A percentile compares a stretch with the other conserved stretches of the same genome.
phyloP scores from a whole-genome alignment of 225 moss, liverwort and hornwort species.

The Marchantia polymorpha region DNA sequence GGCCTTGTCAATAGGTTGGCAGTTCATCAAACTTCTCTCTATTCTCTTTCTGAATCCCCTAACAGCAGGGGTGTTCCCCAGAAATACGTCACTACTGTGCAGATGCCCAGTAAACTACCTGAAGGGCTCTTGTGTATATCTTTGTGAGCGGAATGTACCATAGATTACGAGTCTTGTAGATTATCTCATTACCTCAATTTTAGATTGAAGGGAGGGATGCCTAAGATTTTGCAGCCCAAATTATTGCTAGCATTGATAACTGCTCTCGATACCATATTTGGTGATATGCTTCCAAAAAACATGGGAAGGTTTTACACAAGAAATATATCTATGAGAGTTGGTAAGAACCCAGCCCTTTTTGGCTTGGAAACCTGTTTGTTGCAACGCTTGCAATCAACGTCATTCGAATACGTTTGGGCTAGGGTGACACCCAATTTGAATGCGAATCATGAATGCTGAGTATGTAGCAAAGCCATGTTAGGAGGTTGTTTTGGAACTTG shows the following conservation, averaged over 20 bases:
- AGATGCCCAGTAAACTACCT: slow-evolving; percentile 66
- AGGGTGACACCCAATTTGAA: no score
- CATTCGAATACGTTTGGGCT: no score
- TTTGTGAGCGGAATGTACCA: slow-evolving; percentile 42
- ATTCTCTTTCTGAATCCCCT: slow-evolving; percentile 48
- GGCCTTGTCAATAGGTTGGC: slow-evolving; percentile 76
- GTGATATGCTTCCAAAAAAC: not conserved
- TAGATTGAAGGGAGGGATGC: not conserved
- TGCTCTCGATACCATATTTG: not conserved
- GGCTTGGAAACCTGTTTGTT: no score
- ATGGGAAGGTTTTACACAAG: not conserved
- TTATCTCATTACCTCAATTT: not conserved
- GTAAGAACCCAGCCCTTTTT: not conserved
- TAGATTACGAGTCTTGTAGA: slow-evolving; percentile 36
- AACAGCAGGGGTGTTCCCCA: slow-evolving; percentile 61
- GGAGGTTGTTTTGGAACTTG: no score
- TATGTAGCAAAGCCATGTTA: no score
- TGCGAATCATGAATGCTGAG: no score
- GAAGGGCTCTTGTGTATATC: slow-evolving; percentile 68
- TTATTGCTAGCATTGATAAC: slow-evolving; percentile 6
- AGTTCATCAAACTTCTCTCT: slow-evolving; percentile 55
- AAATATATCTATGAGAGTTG: not conserved
- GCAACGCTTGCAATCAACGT: no score
- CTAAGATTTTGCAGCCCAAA: not conserved
- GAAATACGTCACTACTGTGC: slow-evolving; percentile 76